These are phyloP conservation scores for Phialophora chinensis DNA, from an alignment of 2,329 filamentous ascomycete species.

Conservation along the genomic window DNA sequence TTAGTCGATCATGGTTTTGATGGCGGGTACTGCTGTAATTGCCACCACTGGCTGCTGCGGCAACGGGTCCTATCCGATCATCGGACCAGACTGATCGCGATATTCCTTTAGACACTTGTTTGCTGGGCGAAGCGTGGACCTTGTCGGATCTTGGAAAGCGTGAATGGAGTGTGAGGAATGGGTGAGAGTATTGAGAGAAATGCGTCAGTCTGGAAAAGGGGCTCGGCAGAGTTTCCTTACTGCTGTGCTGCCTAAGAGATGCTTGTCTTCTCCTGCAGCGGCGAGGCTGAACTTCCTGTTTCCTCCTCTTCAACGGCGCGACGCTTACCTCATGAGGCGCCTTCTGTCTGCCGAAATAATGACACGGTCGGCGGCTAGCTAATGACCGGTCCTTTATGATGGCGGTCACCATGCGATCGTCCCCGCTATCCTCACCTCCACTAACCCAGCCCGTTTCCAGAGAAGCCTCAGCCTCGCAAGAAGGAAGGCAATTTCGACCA, in stretches of 20 bases:
- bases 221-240: slow-evolving; percentile 1
- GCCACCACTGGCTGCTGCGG: neutral
- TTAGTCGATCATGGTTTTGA: neutral
- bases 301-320: neutral
- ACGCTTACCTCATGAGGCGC: neutral
- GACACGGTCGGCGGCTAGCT: neutral
- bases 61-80: neutral
- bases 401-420: slow-evolving; percentile 18
- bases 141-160: neutral
- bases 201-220: neutral
- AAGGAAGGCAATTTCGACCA: slow-evolving; percentile 55
- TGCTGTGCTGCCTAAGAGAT: neutral
- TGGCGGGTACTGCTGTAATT: neutral
- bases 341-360: neutral
- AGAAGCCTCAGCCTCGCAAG: slow-evolving; percentile 5
- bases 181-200: neutral
- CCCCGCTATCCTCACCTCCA: slow-evolving; percentile 29
- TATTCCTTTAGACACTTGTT: neutral
- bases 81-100: neutral
- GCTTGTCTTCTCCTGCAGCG: neutral
- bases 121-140: neutral
- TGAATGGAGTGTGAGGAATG: neutral
- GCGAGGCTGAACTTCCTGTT: slow-evolving; percentile 8
- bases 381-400: neutral
- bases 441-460: slow-evolving; percentile 19